Evolutionary conservation across 495 filamentous ascomycete genomes (phyloP).

Genomic region (Penicillium antarcticum): DNA sequence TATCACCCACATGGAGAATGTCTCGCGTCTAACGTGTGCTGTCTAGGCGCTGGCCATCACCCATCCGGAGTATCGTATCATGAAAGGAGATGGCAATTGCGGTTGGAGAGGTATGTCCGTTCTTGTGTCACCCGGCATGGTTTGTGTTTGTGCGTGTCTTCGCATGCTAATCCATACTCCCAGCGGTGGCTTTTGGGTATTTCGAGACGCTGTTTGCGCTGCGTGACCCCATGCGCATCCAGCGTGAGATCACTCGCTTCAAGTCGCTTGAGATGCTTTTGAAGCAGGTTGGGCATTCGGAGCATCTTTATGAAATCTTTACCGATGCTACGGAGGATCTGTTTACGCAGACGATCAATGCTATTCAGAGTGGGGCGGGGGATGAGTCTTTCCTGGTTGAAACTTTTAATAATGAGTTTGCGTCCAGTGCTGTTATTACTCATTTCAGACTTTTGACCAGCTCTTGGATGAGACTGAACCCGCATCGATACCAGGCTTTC

Average conservation of each 20-base stretch:
- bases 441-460: conserved; percentile 77
- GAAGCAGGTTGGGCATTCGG: conserved; percentile 61
- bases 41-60: conserved; percentile 72
- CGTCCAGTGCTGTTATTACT: conserved; percentile 69
- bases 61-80: conserved; percentile 82
- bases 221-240: conserved; percentile 60
- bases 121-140: conserved; percentile 10
- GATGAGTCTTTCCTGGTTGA: conserved; percentile 61
- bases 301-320: conserved; percentile 77
- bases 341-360: conserved; percentile 52
- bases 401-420: conserved; percentile 70
- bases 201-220: conserved; percentile 76
- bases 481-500: conserved; percentile 66
- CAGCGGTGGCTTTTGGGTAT: conserved; percentile 89
- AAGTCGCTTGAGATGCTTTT: conserved; percentile 67
- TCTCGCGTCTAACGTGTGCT: conserved; percentile 15
- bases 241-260: conserved; percentile 68
- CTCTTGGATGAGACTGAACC: conserved; percentile 78
- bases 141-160: not conserved
- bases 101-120: conserved; percentile 83
- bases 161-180: conserved; percentile 19
- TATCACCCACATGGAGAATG: not conserved
- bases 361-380: conserved; percentile 50
- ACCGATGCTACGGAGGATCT: conserved; percentile 69
- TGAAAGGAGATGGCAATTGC: conserved; percentile 93